Conservation (phyloP, 441 rosid species). For the Hura crepitans region DNA sequence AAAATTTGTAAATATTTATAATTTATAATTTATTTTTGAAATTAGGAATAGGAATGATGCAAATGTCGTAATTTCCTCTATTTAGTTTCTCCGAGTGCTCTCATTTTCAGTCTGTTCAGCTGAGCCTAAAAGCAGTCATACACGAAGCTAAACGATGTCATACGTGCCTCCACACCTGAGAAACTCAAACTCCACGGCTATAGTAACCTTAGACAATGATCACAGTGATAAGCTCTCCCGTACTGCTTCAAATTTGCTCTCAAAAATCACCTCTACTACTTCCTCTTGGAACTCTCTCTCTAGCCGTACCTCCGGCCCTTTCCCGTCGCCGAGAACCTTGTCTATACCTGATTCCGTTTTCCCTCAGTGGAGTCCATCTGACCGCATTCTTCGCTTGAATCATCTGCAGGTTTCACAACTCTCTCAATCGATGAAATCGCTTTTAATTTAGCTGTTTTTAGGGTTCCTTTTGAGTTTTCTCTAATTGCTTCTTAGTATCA, state of each 20-base stretch:
- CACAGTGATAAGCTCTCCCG: slow-evolving; percentile 18
- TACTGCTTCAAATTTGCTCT: slow-evolving; percentile 19
- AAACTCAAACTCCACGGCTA: slow-evolving; percentile 15
- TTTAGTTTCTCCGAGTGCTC: neutral
- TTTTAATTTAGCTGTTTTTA: neutral
- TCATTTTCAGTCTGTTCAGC: slow-evolving; percentile 3
- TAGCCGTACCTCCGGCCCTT: slow-evolving; percentile 18
- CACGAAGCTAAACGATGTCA: slow-evolving; percentile 26
- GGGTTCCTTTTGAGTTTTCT: neutral
- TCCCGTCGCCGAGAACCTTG: slow-evolving; percentile 15
- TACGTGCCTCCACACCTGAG: slow-evolving; percentile 38
- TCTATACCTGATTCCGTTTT: slow-evolving; percentile 29
- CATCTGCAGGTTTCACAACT: slow-evolving; percentile 24
- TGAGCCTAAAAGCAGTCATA: neutral
- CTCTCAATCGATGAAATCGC: neutral
- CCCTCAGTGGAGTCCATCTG: slow-evolving; percentile 35
- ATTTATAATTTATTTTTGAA: too few relatives aligned
- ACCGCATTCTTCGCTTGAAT: slow-evolving; percentile 38
- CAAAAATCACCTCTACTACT: slow-evolving; percentile 11
- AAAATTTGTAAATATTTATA: too few relatives aligned
- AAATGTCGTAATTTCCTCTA: neutral
- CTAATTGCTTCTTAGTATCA: neutral
- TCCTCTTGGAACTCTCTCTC: slow-evolving; percentile 8
- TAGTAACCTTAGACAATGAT: slow-evolving; percentile 22
- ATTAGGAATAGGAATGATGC: too few relatives aligned